These are phyloP conservation scores for Serendipita sp. DNA, from an alignment of 768 basidiomycete species.

Conservation along the genomic window DNA sequence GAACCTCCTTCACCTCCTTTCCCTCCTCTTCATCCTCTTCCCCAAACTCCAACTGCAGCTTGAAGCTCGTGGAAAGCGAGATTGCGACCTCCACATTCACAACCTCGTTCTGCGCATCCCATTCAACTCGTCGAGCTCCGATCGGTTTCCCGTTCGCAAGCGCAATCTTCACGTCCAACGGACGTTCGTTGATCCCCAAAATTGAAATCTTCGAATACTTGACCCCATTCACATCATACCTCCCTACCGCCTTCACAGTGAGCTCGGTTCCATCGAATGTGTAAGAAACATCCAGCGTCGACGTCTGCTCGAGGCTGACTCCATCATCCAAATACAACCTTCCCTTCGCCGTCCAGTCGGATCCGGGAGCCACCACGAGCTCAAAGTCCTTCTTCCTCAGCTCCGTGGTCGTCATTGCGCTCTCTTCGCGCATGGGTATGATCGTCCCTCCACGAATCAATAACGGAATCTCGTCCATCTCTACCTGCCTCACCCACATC, in stretches of 20 bases:
- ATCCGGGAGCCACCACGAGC: slow-evolving; percentile 42
- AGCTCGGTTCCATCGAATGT: background rate
- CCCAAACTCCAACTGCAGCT: slow-evolving; percentile 14
- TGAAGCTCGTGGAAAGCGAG: slow-evolving; percentile 24
- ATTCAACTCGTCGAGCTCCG: slow-evolving; percentile 9
- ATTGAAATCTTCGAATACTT: background rate
- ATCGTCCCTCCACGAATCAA: slow-evolving; percentile 45
- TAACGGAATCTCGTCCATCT: slow-evolving; percentile 43
- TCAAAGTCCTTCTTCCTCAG: slow-evolving; percentile 43
- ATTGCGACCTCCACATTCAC: slow-evolving; percentile 28
- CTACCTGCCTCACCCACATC: slow-evolving; percentile 25
- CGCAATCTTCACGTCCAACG: slow-evolving; percentile 3
- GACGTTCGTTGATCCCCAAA: background rate
- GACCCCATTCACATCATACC: background rate
- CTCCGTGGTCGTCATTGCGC: slow-evolving; percentile 45
- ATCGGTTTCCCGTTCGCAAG: slow-evolving; percentile 14
- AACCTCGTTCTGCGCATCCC: slow-evolving; percentile 25
- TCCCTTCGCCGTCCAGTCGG: slow-evolving; percentile 36
- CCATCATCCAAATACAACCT: slow-evolving; percentile 51
- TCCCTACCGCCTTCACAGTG: background rate
- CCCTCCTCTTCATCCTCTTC: background rate
- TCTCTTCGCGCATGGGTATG: slow-evolving; percentile 37
- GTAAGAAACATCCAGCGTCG: background rate
- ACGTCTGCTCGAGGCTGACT: background rate
- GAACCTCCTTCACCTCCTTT: background rate